Conservation (phyloP, 306 rosid genomes). For the Cicer yamashitae region DNA sequence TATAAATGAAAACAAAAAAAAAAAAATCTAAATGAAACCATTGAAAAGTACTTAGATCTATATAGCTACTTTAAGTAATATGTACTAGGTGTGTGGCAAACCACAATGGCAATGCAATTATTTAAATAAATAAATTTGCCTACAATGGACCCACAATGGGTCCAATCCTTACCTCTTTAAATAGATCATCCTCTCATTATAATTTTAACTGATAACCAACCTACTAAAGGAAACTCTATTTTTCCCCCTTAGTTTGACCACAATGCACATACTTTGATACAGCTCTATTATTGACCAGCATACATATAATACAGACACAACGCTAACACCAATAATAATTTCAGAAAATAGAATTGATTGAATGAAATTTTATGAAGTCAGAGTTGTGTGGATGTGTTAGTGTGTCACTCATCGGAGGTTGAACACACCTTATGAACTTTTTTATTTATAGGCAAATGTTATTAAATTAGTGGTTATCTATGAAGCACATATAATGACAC, state of each 20-base stretch:
- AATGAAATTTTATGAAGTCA: too few relatives aligned
- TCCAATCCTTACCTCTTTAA: neutral
- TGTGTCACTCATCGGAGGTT: too few relatives aligned
- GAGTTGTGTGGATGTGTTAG: too few relatives aligned
- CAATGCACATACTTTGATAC: neutral
- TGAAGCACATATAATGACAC: too few relatives aligned
- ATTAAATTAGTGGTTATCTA: too few relatives aligned
- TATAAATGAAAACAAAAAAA: neutral
- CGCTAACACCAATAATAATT: too few relatives aligned
- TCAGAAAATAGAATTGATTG: too few relatives aligned
- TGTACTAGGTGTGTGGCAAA: neutral
- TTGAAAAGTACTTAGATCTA: neutral
- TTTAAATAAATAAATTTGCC: neutral
- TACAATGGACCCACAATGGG: neutral
- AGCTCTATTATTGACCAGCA: constrained; percentile 14
- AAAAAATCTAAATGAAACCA: neutral
- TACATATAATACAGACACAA: neutral
- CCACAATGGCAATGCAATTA: neutral
- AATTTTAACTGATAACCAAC: neutral
- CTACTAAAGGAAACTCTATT: neutral
- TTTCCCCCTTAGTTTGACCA: neutral
- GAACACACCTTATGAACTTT: too few relatives aligned
- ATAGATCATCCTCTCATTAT: neutral
- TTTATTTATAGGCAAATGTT: too few relatives aligned
- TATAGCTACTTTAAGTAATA: neutral